A percentile compares a stretch with the other conserved stretches of the same genome.
Evolutionary conservation across 176 grass and related monocot species (phyloP).

Genomic region (Rhynchospora breviuscula): DNA sequence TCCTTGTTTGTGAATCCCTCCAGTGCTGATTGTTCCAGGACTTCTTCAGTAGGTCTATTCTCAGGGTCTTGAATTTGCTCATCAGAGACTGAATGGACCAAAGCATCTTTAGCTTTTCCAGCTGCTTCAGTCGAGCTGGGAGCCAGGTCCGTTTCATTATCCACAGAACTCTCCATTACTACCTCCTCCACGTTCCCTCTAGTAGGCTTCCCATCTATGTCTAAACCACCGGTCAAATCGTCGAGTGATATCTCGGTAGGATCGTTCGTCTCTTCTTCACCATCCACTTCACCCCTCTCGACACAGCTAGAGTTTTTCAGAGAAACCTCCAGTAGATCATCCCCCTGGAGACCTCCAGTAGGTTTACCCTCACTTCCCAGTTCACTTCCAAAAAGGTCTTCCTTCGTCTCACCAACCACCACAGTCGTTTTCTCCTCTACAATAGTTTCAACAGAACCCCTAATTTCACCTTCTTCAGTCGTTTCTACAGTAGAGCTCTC

Average conservation of each 20-base stretch:
- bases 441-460: not conserved
- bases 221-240: conserved; percentile 25
- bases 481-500: not conserved
- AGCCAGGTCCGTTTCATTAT: not conserved
- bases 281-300: not conserved
- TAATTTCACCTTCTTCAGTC: conserved; percentile 6
- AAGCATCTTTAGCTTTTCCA: conserved; percentile 11
- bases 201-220: conserved; percentile 22
- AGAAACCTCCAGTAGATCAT: conserved; percentile 8
- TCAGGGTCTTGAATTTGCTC: not conserved
- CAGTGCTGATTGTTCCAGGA: not conserved
- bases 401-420: conserved; percentile 12
- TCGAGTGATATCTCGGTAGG: conserved; percentile 16
- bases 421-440: conserved; percentile 4
- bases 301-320: not conserved
- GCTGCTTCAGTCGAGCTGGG: conserved; percentile 6
- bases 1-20: not conserved
- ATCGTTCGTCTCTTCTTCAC: not conserved
- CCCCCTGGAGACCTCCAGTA: conserved; percentile 2
- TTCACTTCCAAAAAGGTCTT: not conserved
- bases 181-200: conserved; percentile 8
- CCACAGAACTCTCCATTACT: conserved; percentile 5
- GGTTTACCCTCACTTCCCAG: conserved; percentile 10
- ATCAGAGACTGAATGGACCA: not conserved
- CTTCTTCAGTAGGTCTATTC: not conserved